Conservation (phyloP, 2,329 filamentous ascomycete genomes). For the Beauveria asiatica region DNA sequence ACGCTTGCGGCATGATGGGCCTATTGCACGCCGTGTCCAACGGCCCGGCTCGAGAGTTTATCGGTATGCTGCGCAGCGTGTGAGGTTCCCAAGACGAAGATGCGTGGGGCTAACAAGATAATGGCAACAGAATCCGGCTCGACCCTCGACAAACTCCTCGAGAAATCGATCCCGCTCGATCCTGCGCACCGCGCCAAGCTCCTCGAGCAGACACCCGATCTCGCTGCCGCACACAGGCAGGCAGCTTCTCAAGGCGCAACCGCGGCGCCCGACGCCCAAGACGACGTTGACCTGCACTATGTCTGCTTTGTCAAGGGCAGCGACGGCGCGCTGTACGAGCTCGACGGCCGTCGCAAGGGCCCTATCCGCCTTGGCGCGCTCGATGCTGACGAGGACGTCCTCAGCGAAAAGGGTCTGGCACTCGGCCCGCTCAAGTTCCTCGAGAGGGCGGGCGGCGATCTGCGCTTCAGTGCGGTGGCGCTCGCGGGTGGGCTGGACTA, state of each 20-base stretch:
- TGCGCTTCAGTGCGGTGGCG: constrained; percentile 52
- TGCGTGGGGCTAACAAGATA: background rate
- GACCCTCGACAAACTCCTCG: constrained; percentile 56
- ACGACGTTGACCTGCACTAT: constrained; percentile 86
- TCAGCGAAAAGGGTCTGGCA: constrained; percentile 66
- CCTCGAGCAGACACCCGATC: constrained; percentile 64
- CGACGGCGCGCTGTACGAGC: constrained; percentile 55
- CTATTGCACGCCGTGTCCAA: constrained; percentile 77
- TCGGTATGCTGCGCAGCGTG: constrained; percentile 34
- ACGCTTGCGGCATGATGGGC: constrained; percentile 87
- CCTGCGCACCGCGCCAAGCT: constrained; percentile 60
- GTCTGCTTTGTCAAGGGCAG: constrained; percentile 80
- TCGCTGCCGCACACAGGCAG: constrained; percentile 70
- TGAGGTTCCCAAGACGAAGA: background rate
- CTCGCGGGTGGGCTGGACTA: constrained; percentile 44
- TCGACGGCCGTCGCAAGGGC: constrained; percentile 51
- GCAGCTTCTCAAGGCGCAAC: constrained; percentile 76
- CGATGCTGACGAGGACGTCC: constrained; percentile 55
- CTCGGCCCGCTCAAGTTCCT: constrained; percentile 55
- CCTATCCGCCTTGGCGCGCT: constrained; percentile 49
- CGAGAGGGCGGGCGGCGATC: constrained; percentile 44
- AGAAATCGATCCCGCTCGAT: constrained; percentile 59
- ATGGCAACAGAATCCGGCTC: constrained; percentile 35
- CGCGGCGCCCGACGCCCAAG: constrained; percentile 64
- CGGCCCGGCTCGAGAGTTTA: constrained; percentile 56